Base-by-base conservation (phyloP, 179 eudicot genomes). In the Beta lomatogona region DNA sequence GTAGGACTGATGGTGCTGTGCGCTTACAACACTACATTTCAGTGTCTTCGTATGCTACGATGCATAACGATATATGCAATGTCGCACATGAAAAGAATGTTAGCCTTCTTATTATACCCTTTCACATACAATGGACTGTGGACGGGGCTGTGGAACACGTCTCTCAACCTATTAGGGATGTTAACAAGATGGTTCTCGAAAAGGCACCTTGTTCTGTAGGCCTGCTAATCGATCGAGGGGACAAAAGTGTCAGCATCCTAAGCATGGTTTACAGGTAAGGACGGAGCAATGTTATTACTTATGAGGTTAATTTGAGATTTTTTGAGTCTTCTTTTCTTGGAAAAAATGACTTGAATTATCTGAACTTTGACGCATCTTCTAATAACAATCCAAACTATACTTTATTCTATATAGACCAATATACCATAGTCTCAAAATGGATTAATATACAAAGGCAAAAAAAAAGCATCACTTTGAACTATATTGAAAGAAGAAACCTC, bases 141-240 rank as follows among this genome's bases (percentile, higher is more conserved):
- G 90, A 79, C 2, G 93, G 89, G 6, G 85, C 71, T 13, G 78
- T 88, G 58, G 89, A 88, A 44, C 82, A 86, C 19, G 61, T 74
- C 6, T 83, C 88, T 3, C 76, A 82, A 0, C 57, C 88, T 52
- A 80, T 90, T 0, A 74, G 91, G 11, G 77, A 63, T 1, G 89
- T 91, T 11, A 92, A 91, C 61, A 87, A 88, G 31, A 86, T 75
- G 46, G 87, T 92, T 2, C 75, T 92, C 5, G 87, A 83, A 5
- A 81, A 74, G 25, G 89, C 93, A 0, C 97, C 98, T 0, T 93
- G 98, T 77, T 90, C 97, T 0, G 91, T 92, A 2, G 96, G 91
- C 0, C 28, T 90, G 0, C 76, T 92, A 28, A 75, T 90, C 12
- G 91, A 91, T 72, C 83, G 91, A 4, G 93, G 97, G 4, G 60